These are phyloP conservation scores for Dictyophora rubrovolvata DNA, from an alignment of 768 basidiomycete species.

Conservation along the genomic window DNA sequence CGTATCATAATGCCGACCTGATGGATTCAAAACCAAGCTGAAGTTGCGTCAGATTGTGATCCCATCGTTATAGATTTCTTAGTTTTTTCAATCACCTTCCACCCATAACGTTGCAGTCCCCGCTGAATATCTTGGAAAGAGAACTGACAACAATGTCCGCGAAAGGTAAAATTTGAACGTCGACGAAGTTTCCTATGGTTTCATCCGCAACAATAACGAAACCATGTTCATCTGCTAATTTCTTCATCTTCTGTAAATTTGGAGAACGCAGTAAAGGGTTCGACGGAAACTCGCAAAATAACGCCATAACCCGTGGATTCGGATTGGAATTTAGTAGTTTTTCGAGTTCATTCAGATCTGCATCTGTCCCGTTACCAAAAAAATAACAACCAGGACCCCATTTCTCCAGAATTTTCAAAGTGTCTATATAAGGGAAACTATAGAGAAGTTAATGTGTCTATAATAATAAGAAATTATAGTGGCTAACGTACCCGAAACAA, in stretches of 20 bases:
- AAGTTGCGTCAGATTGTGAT: no score
- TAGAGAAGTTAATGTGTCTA: not conserved
- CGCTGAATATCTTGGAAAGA: conserved; percentile 45
- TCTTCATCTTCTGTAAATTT: conserved; percentile 29
- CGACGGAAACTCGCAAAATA: conserved; percentile 44
- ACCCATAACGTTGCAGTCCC: conserved; percentile 44
- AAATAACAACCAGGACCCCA: conserved; percentile 43
- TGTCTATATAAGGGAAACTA: conserved; percentile 44
- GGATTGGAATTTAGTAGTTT: conserved; percentile 20
- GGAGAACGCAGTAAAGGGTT: conserved; percentile 42
- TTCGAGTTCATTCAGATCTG: conserved; percentile 25
- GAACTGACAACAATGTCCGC: conserved; percentile 41
- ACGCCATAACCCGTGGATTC: conserved; percentile 27
- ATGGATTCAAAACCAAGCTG: conserved; percentile 37
- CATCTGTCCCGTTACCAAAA: conserved; percentile 33
- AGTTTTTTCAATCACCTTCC: conserved; percentile 32
- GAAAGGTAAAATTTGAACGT: conserved; percentile 35
- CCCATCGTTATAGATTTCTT: not conserved
- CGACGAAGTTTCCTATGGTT: conserved; percentile 43
- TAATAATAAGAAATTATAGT: conserved; percentile 3
- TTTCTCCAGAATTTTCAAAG: conserved; percentile 40
- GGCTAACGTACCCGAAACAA: conserved; percentile 34
- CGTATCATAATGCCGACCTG: conserved; percentile 25
- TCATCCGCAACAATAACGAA: conserved; percentile 45
- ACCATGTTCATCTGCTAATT: conserved; percentile 35